Percentiles rank a stretch among this genome's conserved stretches.
These are phyloP conservation scores for Polyporus tsugae DNA, from an alignment of 1,284 basidiomycete species.

Conservation along the genomic window DNA sequence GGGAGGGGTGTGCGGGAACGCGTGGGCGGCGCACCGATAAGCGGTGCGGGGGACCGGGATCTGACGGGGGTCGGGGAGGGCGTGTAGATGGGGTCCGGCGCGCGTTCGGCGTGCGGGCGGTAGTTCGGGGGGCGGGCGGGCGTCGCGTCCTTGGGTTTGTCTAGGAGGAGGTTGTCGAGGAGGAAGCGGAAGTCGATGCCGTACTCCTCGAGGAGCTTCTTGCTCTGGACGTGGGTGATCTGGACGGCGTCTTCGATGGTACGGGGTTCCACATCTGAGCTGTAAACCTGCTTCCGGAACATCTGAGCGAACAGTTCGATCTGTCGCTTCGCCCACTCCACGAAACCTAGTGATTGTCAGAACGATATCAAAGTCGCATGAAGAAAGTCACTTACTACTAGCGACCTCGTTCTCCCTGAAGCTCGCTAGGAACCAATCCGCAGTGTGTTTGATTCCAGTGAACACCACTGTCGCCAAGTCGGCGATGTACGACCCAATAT, in stretches of 20 bases:
- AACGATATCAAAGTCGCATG: neutral
- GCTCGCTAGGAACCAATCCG: constrained; percentile 96
- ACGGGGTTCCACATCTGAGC: constrained; percentile 72
- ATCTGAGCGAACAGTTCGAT: constrained; percentile 86
- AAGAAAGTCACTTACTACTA: constrained; percentile 67
- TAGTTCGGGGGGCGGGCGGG: constrained; percentile 44
- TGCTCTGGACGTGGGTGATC: constrained; percentile 81
- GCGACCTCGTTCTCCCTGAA: constrained; percentile 96
- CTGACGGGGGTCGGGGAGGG: constrained; percentile 42
- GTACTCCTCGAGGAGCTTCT: constrained; percentile 90
- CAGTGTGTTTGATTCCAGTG: constrained; percentile 92
- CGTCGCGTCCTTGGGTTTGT: constrained; percentile 50
- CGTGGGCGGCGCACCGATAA: constrained; percentile 37
- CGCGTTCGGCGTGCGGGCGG: constrained; percentile 39
- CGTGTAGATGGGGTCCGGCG: constrained; percentile 40
- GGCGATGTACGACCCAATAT: constrained; percentile 82
- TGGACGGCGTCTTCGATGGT: constrained; percentile 80
- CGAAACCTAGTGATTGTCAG: constrained; percentile 71
- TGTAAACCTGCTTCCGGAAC: constrained; percentile 93
- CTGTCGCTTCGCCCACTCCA: constrained; percentile 93
- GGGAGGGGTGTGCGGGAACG: constrained; percentile 36
- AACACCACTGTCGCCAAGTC: constrained; percentile 88
- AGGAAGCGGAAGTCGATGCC: constrained; percentile 93
- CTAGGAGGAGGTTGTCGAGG: constrained; percentile 73
- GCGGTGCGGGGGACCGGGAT: constrained; percentile 41